Base-by-base conservation (phyloP, 2,329 filamentous ascomycete species). In the Ascochyta rabiei region DNA sequence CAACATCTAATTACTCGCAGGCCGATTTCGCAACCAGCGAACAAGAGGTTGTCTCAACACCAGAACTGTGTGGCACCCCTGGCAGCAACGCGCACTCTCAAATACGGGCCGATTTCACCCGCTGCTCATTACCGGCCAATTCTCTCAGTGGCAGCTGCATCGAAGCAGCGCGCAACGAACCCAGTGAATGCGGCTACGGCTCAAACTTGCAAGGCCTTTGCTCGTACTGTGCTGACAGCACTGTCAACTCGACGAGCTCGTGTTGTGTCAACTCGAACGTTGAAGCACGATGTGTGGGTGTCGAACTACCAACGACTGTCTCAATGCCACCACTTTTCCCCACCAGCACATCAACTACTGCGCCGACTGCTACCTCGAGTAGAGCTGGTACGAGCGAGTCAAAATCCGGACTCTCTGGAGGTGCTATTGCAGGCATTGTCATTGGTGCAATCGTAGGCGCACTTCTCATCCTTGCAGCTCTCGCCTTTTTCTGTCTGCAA, bases 91-190 rank as follows among this genome's bases (percentile, higher is more conserved):
- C 90, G 44, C 83, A 88, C 66, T 81, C 84, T 50, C 86, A 96
- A 67, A 93, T 99, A 60, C 85, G 93, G 66, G 90, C 95, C 46
- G 95, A 99, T 75, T 97, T 98, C 71, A 89, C 89, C 15, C 90
- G 91, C 62, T 99, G 95, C 73, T 86, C 91, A 9, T 80, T 93
- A 35, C 93, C 95, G 8, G 85, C 88, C n/a, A 81, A 89, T 57
- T 88, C 95, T 0, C 82, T 99, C 30, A 89, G 87, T 33, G 82
- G 83, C 23, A 81, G 78, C 48, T 99, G 95, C 75, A 87, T 98
- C 43, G 77, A 83, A 35, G 95, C 89, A 41, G 84, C 85, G 48
- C 77, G 82, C 35, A 99, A 99, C 68, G 92, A 99, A 77, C 86
- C 88, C 1, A 76, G 87, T 6, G 91, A 98, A 71, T 99, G 95